Evolutionary conservation across 768 basidiomycete genomes (phyloP), one percentile per base, ranked within the genome.

Genomic region (Russula griseocarnosa): DNA sequence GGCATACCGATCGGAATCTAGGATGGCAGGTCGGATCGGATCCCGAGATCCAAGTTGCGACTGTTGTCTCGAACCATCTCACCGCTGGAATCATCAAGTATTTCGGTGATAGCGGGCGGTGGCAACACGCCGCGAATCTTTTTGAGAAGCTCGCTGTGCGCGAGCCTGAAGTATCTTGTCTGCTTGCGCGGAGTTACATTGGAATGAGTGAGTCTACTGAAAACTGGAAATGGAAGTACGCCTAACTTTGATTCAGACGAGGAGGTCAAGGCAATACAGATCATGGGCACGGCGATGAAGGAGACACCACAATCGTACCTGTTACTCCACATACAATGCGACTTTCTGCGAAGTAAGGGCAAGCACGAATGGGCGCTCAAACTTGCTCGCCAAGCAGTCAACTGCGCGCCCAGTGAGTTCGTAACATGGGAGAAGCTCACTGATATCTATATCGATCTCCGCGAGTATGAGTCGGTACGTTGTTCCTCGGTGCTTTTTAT

Each of bases 11-110:
- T 49, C 59, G 24, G 32, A 53, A 5, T 32, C 50, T 36, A 95
- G 94, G 96, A 38, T 98, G 97, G 97, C 95, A 97, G 72, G 90
- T 98, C 9, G 97, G 96, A 3, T 97, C 94, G 0, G 97, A 98
- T 67, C 97, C 97, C 0, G 97, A 99, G 75, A 96, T 98, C 26
- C 97, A 99, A 73, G 96, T 99, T 16, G 97, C 97, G 1, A 96
- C 94, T 3, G 81, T 94, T 32, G 93, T 97, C 5, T 95, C 94
- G 26, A 99, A 99, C 73, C 97, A 98, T 73, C 82, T 99, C 26
- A 95, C 94, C 0, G 88, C 94, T 13, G 96, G 91, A 0, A 83
- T 98, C 69, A 83, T 98, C 80, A 98, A 98, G 73, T 98, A 98
- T 75, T 98, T 99, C 70, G 92, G 94, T 3, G 92, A 94, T 71